Base-by-base conservation (phyloP, 805 yeast genomes). In the Candida ulmi region DNA sequence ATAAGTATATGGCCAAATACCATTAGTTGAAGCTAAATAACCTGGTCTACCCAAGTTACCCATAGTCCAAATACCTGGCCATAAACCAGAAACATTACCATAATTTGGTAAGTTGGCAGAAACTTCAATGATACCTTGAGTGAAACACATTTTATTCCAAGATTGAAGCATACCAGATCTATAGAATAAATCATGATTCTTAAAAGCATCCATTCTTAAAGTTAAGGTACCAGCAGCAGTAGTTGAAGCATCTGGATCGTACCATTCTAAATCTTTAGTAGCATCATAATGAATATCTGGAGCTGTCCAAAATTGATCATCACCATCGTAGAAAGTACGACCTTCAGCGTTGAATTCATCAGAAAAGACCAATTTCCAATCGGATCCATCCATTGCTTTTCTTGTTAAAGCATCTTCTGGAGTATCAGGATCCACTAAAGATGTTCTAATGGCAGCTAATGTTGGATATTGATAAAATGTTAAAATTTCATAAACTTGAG, bases 41-140 rank as follows among this genome's bases (percentile, higher is more conserved):
- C 98, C 98, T 0, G 97, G 95, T 51, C 97, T 77, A 21, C 84
- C 98, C 48, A 90, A 69, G 55, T 90, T 90, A 33, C 97, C 97
- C 78, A 90, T 70, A 5, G 96, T 74, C 97, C 97, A 90, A 42
- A 87, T 52, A 70, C 96, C 98, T 1, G 98, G 97, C 98, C 98
- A 90, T 47, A 90, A 66, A 17, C 98, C 98, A 5, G 83, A 68
- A 24, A 81, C 71, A 40, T 76, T 67, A 52, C 95, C 95, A 50
- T 74, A 75, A 46, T 87, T 86, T 26, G 97, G 96, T 45, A 90
- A 64, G 43, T 73, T 72, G 0, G 85, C 91, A 9, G 88, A 78
- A 5, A 83, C 76, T 57, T 86, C 96, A 47, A 88, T 51, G 31
- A 68, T 58, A 36, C 97, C 97, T 55, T 88, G 88, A 4, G 95